These are phyloP conservation scores for Populus tomentosa DNA, from an alignment of 441 rosid species.

Conservation along the genomic window DNA sequence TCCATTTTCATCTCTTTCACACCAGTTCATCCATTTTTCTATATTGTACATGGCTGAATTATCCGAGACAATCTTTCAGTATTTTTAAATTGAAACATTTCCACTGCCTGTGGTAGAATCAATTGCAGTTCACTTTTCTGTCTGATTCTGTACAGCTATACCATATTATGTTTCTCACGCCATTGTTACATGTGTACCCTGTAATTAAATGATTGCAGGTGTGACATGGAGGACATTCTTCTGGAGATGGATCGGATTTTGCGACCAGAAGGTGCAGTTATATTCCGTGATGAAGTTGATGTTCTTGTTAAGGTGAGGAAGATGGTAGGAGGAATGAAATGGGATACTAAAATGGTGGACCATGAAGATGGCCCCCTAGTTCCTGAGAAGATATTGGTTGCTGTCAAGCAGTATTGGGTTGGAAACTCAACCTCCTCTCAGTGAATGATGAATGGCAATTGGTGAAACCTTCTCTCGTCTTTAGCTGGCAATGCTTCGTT, in stretches of 20 bases:
- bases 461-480: not conserved
- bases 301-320: slow-evolving; percentile 65
- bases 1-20: not conserved
- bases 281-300: slow-evolving; percentile 79
- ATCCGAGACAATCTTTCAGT: no score
- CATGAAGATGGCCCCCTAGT: slow-evolving; percentile 97
- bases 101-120: not conserved
- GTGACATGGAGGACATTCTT: slow-evolving; percentile 75
- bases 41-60: no score
- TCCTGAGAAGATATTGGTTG: slow-evolving; percentile 72
- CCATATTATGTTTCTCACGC: not conserved
- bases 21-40: no score
- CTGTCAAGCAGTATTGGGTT: slow-evolving; percentile 87
- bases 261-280: slow-evolving; percentile 88
- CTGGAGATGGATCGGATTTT: slow-evolving; percentile 85
- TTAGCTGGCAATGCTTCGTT: no score
- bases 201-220: slow-evolving; percentile 37
- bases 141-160: not conserved
- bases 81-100: not conserved
- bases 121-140: not conserved
- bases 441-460: slow-evolving; percentile 19
- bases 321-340: slow-evolving; percentile 72
- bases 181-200: not conserved
- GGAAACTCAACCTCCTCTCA: slow-evolving; percentile 58
- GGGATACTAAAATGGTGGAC: slow-evolving; percentile 89